Evolutionary conservation across 768 basidiomycete genomes (phyloP).

Genomic region (Auricularia sp.): DNA sequence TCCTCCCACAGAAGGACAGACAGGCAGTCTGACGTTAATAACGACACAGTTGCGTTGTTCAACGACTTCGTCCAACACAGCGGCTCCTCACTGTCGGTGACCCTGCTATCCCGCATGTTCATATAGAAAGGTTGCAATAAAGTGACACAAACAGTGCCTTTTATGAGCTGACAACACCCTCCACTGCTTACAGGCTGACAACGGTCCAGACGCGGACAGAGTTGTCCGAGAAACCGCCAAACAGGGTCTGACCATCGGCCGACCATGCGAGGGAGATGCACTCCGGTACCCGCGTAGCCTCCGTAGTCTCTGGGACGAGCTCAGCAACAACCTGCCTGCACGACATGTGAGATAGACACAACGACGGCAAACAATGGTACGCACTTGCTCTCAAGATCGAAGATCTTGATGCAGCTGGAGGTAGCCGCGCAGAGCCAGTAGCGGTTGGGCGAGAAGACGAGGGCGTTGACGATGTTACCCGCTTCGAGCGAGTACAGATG

Average conservation of each 20-base stretch:
- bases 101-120: background rate
- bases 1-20: background rate
- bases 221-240: constrained; percentile 95
- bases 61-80: no score
- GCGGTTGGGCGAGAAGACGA: constrained; percentile 98
- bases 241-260: constrained; percentile 93
- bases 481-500: constrained; percentile 99
- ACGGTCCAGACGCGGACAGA: constrained; percentile 89
- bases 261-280: constrained; percentile 98
- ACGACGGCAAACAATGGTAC: no score
- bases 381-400: constrained; percentile 91
- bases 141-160: background rate
- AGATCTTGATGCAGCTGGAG: constrained; percentile 95
- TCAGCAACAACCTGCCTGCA: constrained; percentile 79
- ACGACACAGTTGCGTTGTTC: no score
- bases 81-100: background rate
- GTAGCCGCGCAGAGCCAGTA: constrained; percentile 99
- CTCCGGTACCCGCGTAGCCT: constrained; percentile 70
- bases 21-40: no score
- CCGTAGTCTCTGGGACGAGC: constrained; percentile 87
- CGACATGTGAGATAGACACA: no score
- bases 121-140: background rate
- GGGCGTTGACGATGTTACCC: constrained; percentile 95
- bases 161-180: background rate
- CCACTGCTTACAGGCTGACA: constrained; percentile 17